phyloP scores from a whole-genome alignment of 148 eudicot species.

The Vaccinium myrtillus region DNA sequence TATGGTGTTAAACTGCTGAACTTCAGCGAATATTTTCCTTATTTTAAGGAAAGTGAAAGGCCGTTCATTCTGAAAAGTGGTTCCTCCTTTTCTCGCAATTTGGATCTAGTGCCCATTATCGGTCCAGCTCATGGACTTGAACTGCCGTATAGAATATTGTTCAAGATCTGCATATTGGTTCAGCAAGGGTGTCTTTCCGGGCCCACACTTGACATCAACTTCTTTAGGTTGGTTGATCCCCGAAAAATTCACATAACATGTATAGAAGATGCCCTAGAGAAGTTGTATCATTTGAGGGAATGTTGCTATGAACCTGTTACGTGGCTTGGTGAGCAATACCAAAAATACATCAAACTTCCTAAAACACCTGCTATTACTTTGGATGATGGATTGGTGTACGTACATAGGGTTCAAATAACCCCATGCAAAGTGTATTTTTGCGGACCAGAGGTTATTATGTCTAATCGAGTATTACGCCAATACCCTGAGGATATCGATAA shows the following conservation, averaged over 20 bases:
- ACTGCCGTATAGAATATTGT: constrained; percentile 60
- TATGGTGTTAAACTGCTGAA: constrained; percentile 36
- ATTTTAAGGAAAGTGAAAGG: constrained; percentile 41
- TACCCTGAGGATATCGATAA: constrained; percentile 55
- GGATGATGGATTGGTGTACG: constrained; percentile 70
- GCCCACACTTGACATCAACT: constrained; percentile 52
- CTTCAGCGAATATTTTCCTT: constrained; percentile 49
- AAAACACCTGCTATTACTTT: constrained; percentile 46
- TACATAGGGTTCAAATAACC: constrained; percentile 70
- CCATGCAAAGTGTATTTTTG: constrained; percentile 74
- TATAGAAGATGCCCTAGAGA: constrained; percentile 70
- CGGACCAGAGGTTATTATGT: constrained; percentile 87
- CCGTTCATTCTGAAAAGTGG: constrained; percentile 41
- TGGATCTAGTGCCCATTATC: constrained; percentile 64
- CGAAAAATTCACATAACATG: constrained; percentile 23
- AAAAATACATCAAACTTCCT: constrained; percentile 38
- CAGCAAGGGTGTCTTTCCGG: constrained; percentile 82
- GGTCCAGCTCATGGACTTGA: constrained; percentile 45
- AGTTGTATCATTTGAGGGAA: constrained; percentile 46
- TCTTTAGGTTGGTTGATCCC: constrained; percentile 74
- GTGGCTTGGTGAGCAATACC: constrained; percentile 57
- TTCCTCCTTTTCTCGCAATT: constrained; percentile 39
- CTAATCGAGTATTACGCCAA: constrained; percentile 73
- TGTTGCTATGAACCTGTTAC: constrained; percentile 82
- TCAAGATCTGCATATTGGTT: constrained; percentile 63